phyloP scores from a whole-genome alignment of 2,329 filamentous ascomycete species.

The Sclerotinia sclerotiorum region DNA sequence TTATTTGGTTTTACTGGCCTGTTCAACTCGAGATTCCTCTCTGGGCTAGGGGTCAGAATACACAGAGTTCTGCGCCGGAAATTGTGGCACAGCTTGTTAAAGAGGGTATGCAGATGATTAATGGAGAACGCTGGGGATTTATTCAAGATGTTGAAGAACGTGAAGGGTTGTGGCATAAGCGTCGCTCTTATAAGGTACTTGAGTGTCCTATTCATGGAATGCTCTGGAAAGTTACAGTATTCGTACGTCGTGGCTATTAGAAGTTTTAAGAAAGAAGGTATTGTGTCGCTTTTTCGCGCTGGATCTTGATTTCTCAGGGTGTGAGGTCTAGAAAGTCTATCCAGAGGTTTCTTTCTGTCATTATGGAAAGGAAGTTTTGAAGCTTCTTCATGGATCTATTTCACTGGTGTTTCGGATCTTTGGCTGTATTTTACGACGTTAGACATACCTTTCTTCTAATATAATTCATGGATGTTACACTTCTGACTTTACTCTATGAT shows the following conservation, averaged over 20 bases:
- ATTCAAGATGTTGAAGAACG: background rate
- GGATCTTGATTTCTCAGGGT: conserved; percentile 10
- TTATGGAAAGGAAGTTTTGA: background rate
- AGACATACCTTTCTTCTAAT: conserved; percentile 6
- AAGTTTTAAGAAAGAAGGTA: background rate
- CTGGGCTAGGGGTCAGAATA: conserved; percentile 13
- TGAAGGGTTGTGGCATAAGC: conserved; percentile 19
- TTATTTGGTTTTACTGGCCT: background rate
- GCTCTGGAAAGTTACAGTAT: conserved; percentile 20
- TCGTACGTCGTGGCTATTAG: conserved; percentile 22
- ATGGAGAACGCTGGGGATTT: conserved; percentile 16
- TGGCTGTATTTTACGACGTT: background rate
- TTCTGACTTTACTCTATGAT: background rate
- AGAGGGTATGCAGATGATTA: conserved; percentile 17
- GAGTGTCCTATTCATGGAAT: conserved; percentile 4
- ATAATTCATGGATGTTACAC: background rate
- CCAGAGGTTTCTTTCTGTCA: background rate
- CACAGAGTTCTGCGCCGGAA: background rate
- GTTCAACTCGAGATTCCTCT: conserved; percentile 13
- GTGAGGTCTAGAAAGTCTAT: background rate
- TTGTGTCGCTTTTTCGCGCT: background rate
- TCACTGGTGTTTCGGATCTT: conserved; percentile 10
- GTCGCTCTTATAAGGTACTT: conserved; percentile 13
- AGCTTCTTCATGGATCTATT: background rate
- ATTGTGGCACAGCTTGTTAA: background rate